phyloP scores from a whole-genome alignment of 1,284 basidiomycete genomes.

The Cutaneotrichosporon sp. region DNA sequence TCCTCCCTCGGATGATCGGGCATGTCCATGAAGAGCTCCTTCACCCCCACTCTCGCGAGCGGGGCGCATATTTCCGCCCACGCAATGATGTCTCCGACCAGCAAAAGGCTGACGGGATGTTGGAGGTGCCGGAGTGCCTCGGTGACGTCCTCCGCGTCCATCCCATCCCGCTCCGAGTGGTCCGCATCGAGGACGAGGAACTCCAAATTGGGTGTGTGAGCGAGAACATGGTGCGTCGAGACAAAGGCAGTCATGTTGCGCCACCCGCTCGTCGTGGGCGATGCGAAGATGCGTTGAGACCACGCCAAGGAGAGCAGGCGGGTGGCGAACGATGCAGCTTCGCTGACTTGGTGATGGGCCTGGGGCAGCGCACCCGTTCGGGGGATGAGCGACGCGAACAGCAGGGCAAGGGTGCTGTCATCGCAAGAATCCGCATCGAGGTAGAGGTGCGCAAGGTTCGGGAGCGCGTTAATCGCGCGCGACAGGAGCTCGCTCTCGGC shows the following conservation, averaged over 20 bases:
- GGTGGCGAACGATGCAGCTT: no score
- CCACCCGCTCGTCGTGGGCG: no score
- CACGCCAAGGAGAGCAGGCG: no score
- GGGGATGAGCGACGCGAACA: slow-evolving; percentile 39
- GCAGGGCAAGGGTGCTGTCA: slow-evolving; percentile 46
- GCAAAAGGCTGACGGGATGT: no score
- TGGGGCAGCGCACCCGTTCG: slow-evolving; percentile 7
- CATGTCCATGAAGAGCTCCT: no score
- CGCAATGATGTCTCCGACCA: no score
- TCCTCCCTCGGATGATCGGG: no score
- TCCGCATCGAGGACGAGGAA: slow-evolving; percentile 49
- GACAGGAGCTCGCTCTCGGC: slow-evolving; percentile 40
- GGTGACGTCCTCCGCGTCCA: slow-evolving; percentile 32
- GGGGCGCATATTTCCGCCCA: no score
- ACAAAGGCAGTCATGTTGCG: slow-evolving; percentile 39
- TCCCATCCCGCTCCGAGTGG: no score
- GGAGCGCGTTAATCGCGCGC: slow-evolving; percentile 37
- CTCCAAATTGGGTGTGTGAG: slow-evolving; percentile 38
- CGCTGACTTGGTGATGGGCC: background rate
- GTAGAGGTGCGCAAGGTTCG: slow-evolving; percentile 41
- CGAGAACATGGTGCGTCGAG: slow-evolving; percentile 39
- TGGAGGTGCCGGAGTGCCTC: no score
- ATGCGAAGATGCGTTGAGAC: no score
- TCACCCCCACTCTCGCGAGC: no score
- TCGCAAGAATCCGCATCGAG: slow-evolving; percentile 51